Base-by-base conservation (phyloP, 2,329 filamentous ascomycete species). In the Aspergillus novoparasiticus region DNA sequence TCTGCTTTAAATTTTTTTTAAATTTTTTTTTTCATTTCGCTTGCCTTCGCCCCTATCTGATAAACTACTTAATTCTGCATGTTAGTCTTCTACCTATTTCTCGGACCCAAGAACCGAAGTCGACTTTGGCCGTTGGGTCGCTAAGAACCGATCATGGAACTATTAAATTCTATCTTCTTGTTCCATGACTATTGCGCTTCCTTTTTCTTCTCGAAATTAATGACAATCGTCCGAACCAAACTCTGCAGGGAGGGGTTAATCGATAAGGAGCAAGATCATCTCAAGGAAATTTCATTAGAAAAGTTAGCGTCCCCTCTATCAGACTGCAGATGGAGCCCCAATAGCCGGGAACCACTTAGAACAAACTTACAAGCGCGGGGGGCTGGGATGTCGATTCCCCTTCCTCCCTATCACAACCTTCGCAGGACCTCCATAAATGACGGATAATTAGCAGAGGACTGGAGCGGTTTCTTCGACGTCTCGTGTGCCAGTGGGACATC, bases 331-430 rank as follows among this genome's bases (percentile, higher is more conserved):
- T 57, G 59, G 59, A 57, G 59, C 46, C 53, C 57, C 50, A 51
- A 60, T 51, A 57, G 46, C 51, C 58, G 46, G 53, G 61, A 58
- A 51, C 64, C 65, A 65, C 60, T 66, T 51, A 58, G 58, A 30
- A 23, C 30, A 54, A 54, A 54, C 51, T 53, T 53, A 53, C 41
- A 39, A 23, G 54, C 55, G 54, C 39, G 58, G 55, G 53, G 53
- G 59, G 43, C 32, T 61, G n/a, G 34, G 32, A 8, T 23, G 30
- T 56, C n/a, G 43, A 41, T 48, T 26, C 19, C 6, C 45, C n/a
- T 32, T 39, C 54, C 53, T 62, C 50, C 65, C 61, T 65, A 59
- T 62, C 59, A 53, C 41, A 46, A 51, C 21, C 30, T 43, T 45
- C 14, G 36, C 62, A 48, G 50, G 30, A 59, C 41, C 61, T 58